phyloP scores from a whole-genome alignment of 352 stramenopile species.

The Globisporangium abappressorium region DNA sequence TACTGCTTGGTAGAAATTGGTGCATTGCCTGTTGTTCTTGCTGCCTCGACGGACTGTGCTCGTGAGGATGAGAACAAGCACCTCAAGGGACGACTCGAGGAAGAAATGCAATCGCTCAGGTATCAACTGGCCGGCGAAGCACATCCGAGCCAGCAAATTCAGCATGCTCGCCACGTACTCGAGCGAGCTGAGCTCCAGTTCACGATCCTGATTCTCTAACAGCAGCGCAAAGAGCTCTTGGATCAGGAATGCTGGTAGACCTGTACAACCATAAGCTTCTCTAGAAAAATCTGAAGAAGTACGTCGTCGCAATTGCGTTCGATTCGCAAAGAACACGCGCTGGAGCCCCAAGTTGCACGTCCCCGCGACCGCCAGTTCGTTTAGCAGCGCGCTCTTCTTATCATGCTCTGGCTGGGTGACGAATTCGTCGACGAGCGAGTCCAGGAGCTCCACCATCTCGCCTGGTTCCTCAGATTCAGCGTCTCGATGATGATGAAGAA shows the following conservation, averaged over 20 bases:
- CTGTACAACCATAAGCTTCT: slow-evolving; percentile 12
- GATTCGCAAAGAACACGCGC: slow-evolving; percentile 53
- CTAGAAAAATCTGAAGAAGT: not conserved
- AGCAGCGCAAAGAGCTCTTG: slow-evolving; percentile 32
- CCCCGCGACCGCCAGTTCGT: slow-evolving; percentile 43
- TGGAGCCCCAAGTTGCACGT: slow-evolving; percentile 32
- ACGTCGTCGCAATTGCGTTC: slow-evolving; percentile 19
- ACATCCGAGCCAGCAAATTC: slow-evolving; percentile 21
- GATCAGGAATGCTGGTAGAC: slow-evolving; percentile 29
- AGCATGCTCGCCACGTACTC: slow-evolving; percentile 25
- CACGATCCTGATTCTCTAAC: slow-evolving; percentile 11
- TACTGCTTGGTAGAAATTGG: not conserved
- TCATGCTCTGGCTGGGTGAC: slow-evolving; percentile 12
- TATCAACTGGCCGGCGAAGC: slow-evolving; percentile 25
- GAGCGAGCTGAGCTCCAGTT: slow-evolving; percentile 21
- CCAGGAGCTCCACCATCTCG: slow-evolving; percentile 31
- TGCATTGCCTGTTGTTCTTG: not conserved
- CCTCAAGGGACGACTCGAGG: slow-evolving; percentile 12
- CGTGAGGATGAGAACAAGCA: slow-evolving; percentile 16
- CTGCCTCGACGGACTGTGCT: slow-evolving; percentile 1
- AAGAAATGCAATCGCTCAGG: slow-evolving; percentile 25
- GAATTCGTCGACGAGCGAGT: slow-evolving; percentile 36
- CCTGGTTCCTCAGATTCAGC: slow-evolving; percentile 15
- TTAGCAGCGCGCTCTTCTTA: slow-evolving; percentile 30
- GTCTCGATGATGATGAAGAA: not conserved